Evolutionary conservation across 208 protist species (phyloP), one percentile per base, ranked within the genome.

Genomic region (Acanthamoeba lenticulata): DNA sequence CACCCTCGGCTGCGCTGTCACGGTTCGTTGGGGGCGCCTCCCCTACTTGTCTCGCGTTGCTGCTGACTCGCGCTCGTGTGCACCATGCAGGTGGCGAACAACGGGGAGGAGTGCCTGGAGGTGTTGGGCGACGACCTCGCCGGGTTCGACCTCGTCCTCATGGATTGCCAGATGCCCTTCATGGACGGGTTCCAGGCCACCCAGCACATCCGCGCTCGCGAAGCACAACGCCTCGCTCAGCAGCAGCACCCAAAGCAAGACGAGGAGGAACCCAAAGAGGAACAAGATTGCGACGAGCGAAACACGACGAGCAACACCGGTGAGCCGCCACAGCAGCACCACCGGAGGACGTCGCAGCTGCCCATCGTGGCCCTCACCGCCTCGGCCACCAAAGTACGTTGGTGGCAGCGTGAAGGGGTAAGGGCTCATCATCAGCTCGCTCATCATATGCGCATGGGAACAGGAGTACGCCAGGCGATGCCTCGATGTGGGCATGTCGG

Each of bases 131-230:
- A 40, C 9, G 27, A 83, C 15, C 11, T 24, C 15, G 47, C 47
- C 15, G 47, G 34, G 5, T 83, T 49, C 29, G 72, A 83, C 29
- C 27, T 83, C 11, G 44, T 83, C 72, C 72, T 83, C 29, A 83
- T 83, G 72, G 72, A 83, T 27, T 83, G 72, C 29, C 72, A 83
- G 40, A 83, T 83, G 72, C 40, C 42, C 29, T 19, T 83, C 29
- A 83, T 83, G 72, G 72, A 83, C 44, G 72, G 72, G 4, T 83
- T 83, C 40, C 19, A 83, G 40, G 42, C 72, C 3, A 83, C 72
- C 24, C n/a, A 69, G 24, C 60, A 27, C 32, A 69, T 69, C 32
- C 60, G 60, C 24, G 60, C 60, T 9, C 11, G 11, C 9, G 60
- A 69, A 21, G 60, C 60, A 4, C 60, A 69, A 27, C 60, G 24